These are phyloP conservation scores for Bretschneidera sinensis DNA, from an alignment of 345 rosid genomes.

Conservation along the genomic window DNA sequence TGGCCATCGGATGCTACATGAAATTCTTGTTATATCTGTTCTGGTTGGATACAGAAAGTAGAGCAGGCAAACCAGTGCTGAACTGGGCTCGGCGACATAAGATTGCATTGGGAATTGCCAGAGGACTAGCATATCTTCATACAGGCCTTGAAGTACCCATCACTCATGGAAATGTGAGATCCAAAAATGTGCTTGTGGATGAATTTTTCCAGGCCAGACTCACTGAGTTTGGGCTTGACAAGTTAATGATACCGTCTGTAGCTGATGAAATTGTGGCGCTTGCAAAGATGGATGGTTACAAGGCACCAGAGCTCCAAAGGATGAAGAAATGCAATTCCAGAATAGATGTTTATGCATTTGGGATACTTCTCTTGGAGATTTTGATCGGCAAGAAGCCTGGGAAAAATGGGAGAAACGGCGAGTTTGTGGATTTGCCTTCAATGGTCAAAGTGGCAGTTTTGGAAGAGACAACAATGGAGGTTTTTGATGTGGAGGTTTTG, in stretches of 20 bases:
- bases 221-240: conserved; percentile 89
- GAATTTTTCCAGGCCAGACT: conserved; percentile 79
- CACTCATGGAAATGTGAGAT: conserved; percentile 84
- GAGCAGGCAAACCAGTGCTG: conserved; percentile 67
- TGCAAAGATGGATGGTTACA: conserved; percentile 82
- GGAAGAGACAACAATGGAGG: conserved; percentile 96
- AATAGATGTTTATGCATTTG: conserved; percentile 90
- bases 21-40: neutral
- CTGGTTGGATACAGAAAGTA: conserved; percentile 47
- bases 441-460: conserved; percentile 87
- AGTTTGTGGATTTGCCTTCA: conserved; percentile 75
- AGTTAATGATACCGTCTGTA: conserved; percentile 81
- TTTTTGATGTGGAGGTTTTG: conserved; percentile 76
- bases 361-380: conserved; percentile 84
- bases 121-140: conserved; percentile 87
- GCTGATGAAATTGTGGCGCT: conserved; percentile 91
- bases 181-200: conserved; percentile 90
- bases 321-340: conserved; percentile 94
- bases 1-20: no score
- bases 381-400: conserved; percentile 92
- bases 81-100: conserved; percentile 97
- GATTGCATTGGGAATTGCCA: conserved; percentile 84
- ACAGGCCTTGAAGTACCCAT: conserved; percentile 69
- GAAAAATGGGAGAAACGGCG: conserved; percentile 55
- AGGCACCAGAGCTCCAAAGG: conserved; percentile 94